phyloP scores from a whole-genome alignment of 169 alveolate species.

The Plasmodium sp. region DNA sequence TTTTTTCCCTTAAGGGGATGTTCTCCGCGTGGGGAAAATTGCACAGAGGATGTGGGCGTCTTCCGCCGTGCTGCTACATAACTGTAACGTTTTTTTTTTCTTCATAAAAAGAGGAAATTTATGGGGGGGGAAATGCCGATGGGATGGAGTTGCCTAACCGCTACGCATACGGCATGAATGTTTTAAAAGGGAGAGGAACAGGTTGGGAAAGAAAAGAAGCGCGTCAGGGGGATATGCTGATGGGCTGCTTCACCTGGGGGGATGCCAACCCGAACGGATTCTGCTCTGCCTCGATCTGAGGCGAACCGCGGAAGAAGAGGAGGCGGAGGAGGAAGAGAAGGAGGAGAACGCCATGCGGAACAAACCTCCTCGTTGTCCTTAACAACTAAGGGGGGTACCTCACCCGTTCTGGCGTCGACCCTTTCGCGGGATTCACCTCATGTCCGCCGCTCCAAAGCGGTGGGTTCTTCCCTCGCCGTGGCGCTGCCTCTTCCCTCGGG shows the following conservation, averaged over 20 bases:
- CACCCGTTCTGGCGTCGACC: neutral
- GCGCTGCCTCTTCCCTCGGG: neutral
- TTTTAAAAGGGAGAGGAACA: neutral
- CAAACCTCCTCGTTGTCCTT: neutral
- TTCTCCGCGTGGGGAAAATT: too few relatives aligned
- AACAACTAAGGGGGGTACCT: neutral
- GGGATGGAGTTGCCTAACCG: neutral
- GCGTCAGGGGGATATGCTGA: neutral
- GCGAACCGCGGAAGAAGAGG: neutral
- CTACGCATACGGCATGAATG: neutral
- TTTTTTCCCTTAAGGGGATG: too few relatives aligned
- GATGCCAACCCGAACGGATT: neutral
- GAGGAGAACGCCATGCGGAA: neutral
- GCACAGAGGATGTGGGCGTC: too few relatives aligned
- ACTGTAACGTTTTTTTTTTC: too few relatives aligned
- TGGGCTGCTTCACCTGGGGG: neutral
- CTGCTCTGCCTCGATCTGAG: neutral
- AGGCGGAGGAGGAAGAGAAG: neutral
- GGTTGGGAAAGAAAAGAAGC: neutral
- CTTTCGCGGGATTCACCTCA: neutral
- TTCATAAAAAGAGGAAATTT: neutral
- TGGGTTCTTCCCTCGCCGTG: neutral
- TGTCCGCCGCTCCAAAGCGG: neutral
- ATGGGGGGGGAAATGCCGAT: neutral
- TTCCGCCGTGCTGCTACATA: too few relatives aligned